A percentile compares a stretch with the other conserved stretches of the same genome.
These are phyloP conservation scores for Emiliania huxleyi DNA, from an alignment of 78 protist species.

Conservation along the genomic window DNA sequence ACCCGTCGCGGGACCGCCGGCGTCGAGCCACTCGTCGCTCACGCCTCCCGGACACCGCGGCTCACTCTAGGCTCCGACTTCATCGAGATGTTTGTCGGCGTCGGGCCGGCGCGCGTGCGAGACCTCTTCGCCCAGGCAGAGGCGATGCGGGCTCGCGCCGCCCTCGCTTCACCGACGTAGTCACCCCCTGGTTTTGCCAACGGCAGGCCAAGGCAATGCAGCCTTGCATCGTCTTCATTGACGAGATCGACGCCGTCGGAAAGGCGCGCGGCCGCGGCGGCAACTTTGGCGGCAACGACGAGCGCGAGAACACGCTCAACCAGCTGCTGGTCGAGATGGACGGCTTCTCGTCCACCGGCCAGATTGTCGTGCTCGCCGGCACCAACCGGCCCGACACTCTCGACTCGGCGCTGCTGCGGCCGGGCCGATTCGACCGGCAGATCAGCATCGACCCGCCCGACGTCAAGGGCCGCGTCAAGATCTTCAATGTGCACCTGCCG, in stretches of 20 bases:
- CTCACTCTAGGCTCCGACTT: neutral
- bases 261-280: conserved; percentile 42
- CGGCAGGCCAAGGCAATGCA: conserved; percentile 77
- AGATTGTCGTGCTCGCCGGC: conserved; percentile 84
- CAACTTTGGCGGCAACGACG: conserved; percentile 76
- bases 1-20: too few relatives aligned
- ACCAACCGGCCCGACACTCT: conserved; percentile 88
- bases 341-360: conserved; percentile 80
- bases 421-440: conserved; percentile 91
- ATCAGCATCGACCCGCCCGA: conserved; percentile 90
- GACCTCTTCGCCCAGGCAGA: conserved; percentile 83
- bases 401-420: conserved; percentile 95
- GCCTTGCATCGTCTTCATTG: conserved; percentile 89
- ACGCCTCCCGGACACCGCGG: too few relatives aligned
- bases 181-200: too few relatives aligned
- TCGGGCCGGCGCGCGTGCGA: conserved; percentile 63
- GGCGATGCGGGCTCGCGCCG: conserved; percentile 74
- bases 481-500: conserved; percentile 90
- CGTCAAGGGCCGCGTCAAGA: conserved; percentile 80
- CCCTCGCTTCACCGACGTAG: too few relatives aligned
- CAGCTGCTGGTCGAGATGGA: conserved; percentile 98
- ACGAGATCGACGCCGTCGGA: conserved; percentile 93
- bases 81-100: conserved; percentile 84
- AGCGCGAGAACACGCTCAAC: conserved; percentile 96
- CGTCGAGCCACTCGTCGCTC: too few relatives aligned